These are phyloP conservation scores for Setaria italica DNA, from an alignment of 202 grass and related monocot genomes.

Conservation along the genomic window DNA sequence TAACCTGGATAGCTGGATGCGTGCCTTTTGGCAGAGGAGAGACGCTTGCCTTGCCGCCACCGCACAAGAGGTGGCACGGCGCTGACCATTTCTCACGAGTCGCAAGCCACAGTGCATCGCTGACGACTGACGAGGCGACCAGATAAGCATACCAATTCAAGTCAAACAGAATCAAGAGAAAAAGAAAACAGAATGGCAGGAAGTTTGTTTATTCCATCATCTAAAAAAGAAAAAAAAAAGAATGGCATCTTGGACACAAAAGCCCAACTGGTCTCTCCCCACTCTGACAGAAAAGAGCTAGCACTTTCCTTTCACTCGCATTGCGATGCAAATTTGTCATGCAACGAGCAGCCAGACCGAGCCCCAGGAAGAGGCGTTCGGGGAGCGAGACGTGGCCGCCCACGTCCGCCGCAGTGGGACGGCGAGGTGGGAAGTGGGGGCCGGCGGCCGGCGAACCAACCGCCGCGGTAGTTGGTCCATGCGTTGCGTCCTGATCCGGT, in stretches of 20 bases:
- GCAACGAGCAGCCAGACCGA: background rate
- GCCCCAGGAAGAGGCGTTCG: background rate
- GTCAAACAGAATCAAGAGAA: background rate
- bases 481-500: background rate
- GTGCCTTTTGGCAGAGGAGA: background rate
- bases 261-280: background rate
- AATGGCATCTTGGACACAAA: background rate
- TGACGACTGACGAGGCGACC: conserved; percentile 1
- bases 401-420: background rate
- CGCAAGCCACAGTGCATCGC: background rate
- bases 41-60: background rate
- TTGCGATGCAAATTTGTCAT: too few relatives aligned
- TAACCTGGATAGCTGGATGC: background rate
- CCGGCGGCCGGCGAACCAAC: background rate
- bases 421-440: background rate
- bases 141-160: background rate
- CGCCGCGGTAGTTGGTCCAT: background rate
- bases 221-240: background rate
- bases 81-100: background rate
- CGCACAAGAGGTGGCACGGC: background rate
- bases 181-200: background rate
- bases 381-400: background rate
- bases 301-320: background rate
- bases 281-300: background rate
- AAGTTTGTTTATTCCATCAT: too few relatives aligned